A percentile compares a stretch with the other conserved stretches of the same genome.
phyloP scores from a whole-genome alignment of 225 moss, liverwort and hornwort genomes.

The Anthoceros angustus region DNA sequence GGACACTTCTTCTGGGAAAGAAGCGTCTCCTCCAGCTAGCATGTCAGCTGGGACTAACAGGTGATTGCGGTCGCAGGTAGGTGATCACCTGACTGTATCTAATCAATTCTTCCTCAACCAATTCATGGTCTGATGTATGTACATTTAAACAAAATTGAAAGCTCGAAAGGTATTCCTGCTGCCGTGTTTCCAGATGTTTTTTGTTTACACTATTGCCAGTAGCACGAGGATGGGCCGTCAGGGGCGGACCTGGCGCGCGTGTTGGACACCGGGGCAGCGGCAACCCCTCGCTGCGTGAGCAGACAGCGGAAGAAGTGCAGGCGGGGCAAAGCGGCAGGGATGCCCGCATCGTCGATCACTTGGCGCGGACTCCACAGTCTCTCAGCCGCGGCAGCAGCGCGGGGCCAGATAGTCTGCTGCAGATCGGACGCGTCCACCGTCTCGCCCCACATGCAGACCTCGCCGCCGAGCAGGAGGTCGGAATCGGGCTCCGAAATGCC shows the following conservation, averaged over 20 bases:
- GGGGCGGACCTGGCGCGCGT: slow-evolving; percentile 25
- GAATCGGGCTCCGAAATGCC: slow-evolving; percentile 21
- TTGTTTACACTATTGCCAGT: slow-evolving; percentile 21
- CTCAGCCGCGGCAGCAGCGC: slow-evolving; percentile 96
- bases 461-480: slow-evolving; percentile 58
- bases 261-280: slow-evolving; percentile 58
- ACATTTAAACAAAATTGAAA: too few species aligned
- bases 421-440: slow-evolving; percentile 61
- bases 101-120: too few species aligned
- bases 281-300: slow-evolving; percentile 54
- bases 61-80: too few species aligned
- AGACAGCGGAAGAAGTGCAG: slow-evolving; percentile 63
- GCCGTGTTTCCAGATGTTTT: neutral
- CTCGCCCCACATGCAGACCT: slow-evolving; percentile 99
- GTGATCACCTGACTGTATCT: too few species aligned
- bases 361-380: slow-evolving; percentile 61
- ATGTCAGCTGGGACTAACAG: too few species aligned
- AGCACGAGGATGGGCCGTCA: slow-evolving; percentile 60
- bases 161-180: too few species aligned
- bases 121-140: too few species aligned
- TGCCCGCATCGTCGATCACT: slow-evolving; percentile 26
- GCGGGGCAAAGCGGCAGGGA: slow-evolving; percentile 32
- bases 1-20: too few species aligned
- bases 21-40: too few species aligned
- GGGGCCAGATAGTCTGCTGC: slow-evolving; percentile 86